These are phyloP conservation scores for Pontederia crassipes DNA, from an alignment of 176 grass and related monocot species.

Conservation along the genomic window DNA sequence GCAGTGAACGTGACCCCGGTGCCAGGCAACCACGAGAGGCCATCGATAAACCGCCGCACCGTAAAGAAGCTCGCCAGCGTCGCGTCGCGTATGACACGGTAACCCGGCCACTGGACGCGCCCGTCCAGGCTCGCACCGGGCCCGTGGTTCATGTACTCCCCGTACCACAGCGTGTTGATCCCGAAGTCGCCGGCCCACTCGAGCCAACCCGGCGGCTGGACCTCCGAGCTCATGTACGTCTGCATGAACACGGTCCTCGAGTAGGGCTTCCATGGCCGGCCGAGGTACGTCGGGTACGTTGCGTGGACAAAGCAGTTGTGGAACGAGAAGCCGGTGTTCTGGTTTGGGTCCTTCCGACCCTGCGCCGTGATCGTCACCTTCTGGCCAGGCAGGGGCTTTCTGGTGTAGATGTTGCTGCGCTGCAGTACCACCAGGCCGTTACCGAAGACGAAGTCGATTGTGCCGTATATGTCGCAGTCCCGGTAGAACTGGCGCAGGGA, in stretches of 20 bases:
- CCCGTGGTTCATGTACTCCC: slow-evolving; percentile 69
- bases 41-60: slow-evolving; percentile 64
- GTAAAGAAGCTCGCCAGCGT: slow-evolving; percentile 48
- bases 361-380: slow-evolving; percentile 54
- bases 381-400: slow-evolving; percentile 34
- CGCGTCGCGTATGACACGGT: slow-evolving; percentile 54
- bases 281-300: slow-evolving; percentile 45
- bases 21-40: slow-evolving; percentile 58
- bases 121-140: slow-evolving; percentile 39
- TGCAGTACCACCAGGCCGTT: slow-evolving; percentile 61
- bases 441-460: slow-evolving; percentile 77
- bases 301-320: slow-evolving; percentile 50
- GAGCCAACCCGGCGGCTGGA: slow-evolving; percentile 57
- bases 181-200: slow-evolving; percentile 43
- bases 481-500: slow-evolving; percentile 79
- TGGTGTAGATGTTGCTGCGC: slow-evolving; percentile 27
- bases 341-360: slow-evolving; percentile 43
- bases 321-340: slow-evolving; percentile 60
- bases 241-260: slow-evolving; percentile 67
- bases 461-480: slow-evolving; percentile 56
- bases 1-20: slow-evolving; percentile 62
- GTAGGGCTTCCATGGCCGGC: slow-evolving; percentile 75
- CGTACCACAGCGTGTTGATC: slow-evolving; percentile 53
- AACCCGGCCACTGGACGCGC: slow-evolving; percentile 63
- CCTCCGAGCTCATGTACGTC: slow-evolving; percentile 46